Evolutionary conservation across 169 alveolate species (phyloP).

Genomic region (Amoebophrya sp.): DNA sequence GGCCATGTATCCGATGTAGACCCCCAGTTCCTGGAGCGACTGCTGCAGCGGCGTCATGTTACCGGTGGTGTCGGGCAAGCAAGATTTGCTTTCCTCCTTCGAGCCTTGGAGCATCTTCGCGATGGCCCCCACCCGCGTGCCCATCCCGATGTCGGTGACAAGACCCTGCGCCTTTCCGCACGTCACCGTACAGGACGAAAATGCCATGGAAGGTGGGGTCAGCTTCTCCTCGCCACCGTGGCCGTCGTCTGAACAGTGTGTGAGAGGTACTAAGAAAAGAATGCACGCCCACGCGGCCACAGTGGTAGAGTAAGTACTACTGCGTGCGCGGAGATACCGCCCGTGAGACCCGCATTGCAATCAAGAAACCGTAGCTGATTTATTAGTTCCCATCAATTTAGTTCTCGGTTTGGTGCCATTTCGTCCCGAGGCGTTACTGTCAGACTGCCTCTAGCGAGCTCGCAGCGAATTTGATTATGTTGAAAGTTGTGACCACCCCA

Average conservation of each 20-base stretch:
- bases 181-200: slow-evolving; percentile 26
- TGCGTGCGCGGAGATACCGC: neutral
- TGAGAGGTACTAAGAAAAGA: neutral
- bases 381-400: neutral
- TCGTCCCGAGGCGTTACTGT: too few species aligned
- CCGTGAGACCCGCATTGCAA: neutral
- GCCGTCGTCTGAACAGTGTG: neutral
- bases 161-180: slow-evolving; percentile 17
- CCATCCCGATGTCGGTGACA: slow-evolving; percentile 3
- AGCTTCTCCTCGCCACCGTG: slow-evolving; percentile 22
- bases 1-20: slow-evolving; percentile 21
- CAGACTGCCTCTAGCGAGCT: too few species aligned
- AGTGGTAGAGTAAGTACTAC: neutral
- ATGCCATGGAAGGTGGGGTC: slow-evolving; percentile 21
- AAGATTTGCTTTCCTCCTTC: slow-evolving; percentile 15
- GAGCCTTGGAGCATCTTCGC: slow-evolving; percentile 11
- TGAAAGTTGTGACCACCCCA: too few species aligned
- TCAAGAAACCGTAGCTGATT: neutral
- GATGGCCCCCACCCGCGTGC: neutral
- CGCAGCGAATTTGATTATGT: neutral
- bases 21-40: slow-evolving; percentile 20
- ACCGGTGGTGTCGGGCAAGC: slow-evolving; percentile 27
- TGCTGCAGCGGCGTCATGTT: slow-evolving; percentile 27
- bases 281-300: neutral
- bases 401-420: neutral